These are phyloP conservation scores for Aspergillus egyptiacus DNA, from an alignment of 495 filamentous ascomycete genomes.

Conservation along the genomic window DNA sequence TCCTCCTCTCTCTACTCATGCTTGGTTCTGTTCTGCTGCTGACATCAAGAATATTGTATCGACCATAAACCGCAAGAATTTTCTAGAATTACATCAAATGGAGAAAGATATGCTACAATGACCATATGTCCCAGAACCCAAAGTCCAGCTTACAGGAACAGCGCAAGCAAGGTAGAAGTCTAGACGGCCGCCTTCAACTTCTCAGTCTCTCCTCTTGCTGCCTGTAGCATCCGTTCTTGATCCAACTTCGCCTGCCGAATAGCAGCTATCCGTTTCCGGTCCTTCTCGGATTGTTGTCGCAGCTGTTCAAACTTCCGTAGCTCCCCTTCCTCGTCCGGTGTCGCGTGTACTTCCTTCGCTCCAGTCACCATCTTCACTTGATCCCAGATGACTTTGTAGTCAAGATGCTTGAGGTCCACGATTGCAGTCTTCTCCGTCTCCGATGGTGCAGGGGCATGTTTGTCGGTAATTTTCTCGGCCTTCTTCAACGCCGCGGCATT, in stretches of 20 bases:
- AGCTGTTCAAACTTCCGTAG: slow-evolving; percentile 55
- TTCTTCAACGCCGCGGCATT: slow-evolving; percentile 27
- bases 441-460: slow-evolving; percentile 31
- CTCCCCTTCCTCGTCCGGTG: slow-evolving; percentile 54
- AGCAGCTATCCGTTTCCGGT: slow-evolving; percentile 49
- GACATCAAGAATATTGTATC: slow-evolving; percentile 1
- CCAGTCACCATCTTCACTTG: slow-evolving; percentile 64
- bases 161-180: slow-evolving; percentile 3
- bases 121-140: slow-evolving; percentile 13
- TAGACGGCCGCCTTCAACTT: slow-evolving; percentile 32
- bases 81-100: slow-evolving; percentile 27
- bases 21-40: background rate
- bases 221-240: slow-evolving; percentile 59
- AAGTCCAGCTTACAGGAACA: background rate
- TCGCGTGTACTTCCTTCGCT: slow-evolving; percentile 54
- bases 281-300: slow-evolving; percentile 42
- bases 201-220: slow-evolving; percentile 46
- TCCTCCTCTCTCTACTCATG: background rate
- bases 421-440: slow-evolving; percentile 31
- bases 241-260: slow-evolving; percentile 54
- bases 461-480: slow-evolving; percentile 24
- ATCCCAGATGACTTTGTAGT: slow-evolving; percentile 55
- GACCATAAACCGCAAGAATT: slow-evolving; percentile 9
- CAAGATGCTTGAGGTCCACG: slow-evolving; percentile 32
- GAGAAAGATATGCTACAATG: slow-evolving; percentile 38